phyloP scores from a whole-genome alignment of 805 yeast species.

The Candida nanaspora region DNA sequence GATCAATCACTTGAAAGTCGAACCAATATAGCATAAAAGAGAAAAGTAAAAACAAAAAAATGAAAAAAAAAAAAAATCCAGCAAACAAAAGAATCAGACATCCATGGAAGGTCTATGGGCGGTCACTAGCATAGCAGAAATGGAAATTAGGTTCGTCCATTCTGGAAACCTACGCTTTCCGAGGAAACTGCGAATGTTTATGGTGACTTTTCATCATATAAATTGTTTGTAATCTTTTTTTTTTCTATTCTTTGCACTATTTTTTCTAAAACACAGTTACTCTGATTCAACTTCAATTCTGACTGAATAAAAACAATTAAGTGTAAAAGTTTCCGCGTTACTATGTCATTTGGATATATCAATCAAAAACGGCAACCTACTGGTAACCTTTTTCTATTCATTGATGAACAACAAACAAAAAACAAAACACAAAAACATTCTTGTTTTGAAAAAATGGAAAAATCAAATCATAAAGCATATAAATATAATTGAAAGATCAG shows the following conservation, averaged over 20 bases:
- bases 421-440: too few species aligned
- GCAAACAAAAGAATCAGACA: constrained; percentile 53
- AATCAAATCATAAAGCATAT: background rate
- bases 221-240: constrained; percentile 5
- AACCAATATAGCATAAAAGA: background rate
- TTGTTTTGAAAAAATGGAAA: too few species aligned
- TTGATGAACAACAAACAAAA: background rate
- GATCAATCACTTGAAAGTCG: background rate
- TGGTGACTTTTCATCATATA: constrained; percentile 69
- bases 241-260: background rate
- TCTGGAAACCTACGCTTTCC: constrained; percentile 69
- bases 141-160: constrained; percentile 52
- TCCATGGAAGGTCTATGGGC: constrained; percentile 85
- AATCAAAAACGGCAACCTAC: constrained; percentile 1
- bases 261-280: background rate
- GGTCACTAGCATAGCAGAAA: constrained; percentile 77
- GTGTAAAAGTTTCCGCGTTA: background rate
- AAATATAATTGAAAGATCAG: constrained; percentile 52
- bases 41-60: too few species aligned
- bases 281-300: background rate
- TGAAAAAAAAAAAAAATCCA: background rate
- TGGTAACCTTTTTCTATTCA: background rate
- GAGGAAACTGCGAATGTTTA: constrained; percentile 95
- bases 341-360: background rate
- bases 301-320: background rate